Evolutionary conservation across 2,329 filamentous ascomycete genomes (phyloP).

Genomic region (Venturia asperata): DNA sequence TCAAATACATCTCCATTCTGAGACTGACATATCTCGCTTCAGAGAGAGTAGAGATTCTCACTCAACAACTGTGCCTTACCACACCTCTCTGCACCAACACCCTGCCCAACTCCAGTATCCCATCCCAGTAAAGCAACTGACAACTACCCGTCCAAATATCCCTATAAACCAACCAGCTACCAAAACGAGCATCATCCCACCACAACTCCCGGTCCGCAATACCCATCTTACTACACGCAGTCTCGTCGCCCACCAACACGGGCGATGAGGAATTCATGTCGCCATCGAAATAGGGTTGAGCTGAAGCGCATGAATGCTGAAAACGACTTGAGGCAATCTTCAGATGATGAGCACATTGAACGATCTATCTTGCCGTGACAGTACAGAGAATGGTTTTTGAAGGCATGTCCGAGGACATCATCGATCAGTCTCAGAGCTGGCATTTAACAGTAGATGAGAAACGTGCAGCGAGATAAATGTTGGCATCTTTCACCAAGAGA

Average conservation of each 20-base stretch:
- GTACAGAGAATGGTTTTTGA: not conserved
- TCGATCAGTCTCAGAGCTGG: not conserved
- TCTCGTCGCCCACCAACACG: not conserved
- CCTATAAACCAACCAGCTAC: constrained; percentile 19
- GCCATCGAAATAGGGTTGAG: not conserved
- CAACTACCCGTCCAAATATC: not conserved
- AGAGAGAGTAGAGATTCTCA: constrained; percentile 17
- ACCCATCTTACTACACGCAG: constrained; percentile 13
- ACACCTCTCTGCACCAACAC: constrained; percentile 13
- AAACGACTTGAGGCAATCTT: not conserved
- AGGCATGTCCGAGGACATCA: not conserved
- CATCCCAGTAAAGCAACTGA: constrained; percentile 17
- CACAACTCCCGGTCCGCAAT: constrained; percentile 14
- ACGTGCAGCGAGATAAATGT: not conserved
- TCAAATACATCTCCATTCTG: no score
- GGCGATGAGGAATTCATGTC: constrained; percentile 12
- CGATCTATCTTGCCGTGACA: not conserved
- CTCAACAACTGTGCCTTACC: constrained; percentile 19
- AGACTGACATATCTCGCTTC: no score
- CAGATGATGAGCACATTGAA: not conserved
- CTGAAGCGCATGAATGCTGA: not conserved
- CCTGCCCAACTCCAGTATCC: constrained; percentile 16
- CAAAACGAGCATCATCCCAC: constrained; percentile 19
- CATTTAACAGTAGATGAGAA: not conserved
- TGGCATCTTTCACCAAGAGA: not conserved